A percentile compares a stretch with the other conserved stretches of the same genome.
Conservation (phyloP, 202 grass and related monocot genomes). For the Alloteropsis angusta region DNA sequence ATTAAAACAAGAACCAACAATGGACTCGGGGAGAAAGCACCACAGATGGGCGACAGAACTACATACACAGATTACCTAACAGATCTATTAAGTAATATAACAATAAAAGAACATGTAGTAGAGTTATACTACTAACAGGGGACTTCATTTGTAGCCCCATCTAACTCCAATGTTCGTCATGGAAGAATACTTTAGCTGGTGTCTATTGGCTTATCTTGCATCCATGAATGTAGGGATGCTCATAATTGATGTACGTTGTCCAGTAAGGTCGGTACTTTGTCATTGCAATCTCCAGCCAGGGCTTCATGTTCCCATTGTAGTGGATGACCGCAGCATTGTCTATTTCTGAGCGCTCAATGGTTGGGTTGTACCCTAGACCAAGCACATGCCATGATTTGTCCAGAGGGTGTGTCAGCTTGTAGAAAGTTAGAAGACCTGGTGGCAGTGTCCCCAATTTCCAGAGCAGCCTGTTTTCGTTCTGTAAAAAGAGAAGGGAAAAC, state of each 20-base stretch:
- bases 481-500: neutral
- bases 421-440: constrained; percentile 47
- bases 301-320: constrained; percentile 62
- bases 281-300: constrained; percentile 53
- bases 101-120: constrained; percentile 19
- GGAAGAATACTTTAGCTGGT: constrained; percentile 16
- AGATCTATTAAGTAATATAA: constrained; percentile 5
- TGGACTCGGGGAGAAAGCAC: neutral
- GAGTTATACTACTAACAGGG: constrained; percentile 23
- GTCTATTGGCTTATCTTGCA: constrained; percentile 55
- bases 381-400: constrained; percentile 59
- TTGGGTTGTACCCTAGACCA: constrained; percentile 51
- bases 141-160: constrained; percentile 10
- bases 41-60: neutral
- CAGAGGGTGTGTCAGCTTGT: constrained; percentile 49
- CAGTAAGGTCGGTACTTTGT: constrained; percentile 53
- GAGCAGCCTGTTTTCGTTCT: constrained; percentile 56
- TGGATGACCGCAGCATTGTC: constrained; percentile 48
- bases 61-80: constrained; percentile 24
- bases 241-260: constrained; percentile 48
- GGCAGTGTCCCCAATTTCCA: constrained; percentile 54
- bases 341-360: constrained; percentile 39
- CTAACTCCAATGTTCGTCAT: constrained; percentile 19
- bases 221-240: constrained; percentile 35
- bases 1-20: neutral